Conservation (phyloP, 2,329 filamentous ascomycete species). For the Exophiala sideris region DNA sequence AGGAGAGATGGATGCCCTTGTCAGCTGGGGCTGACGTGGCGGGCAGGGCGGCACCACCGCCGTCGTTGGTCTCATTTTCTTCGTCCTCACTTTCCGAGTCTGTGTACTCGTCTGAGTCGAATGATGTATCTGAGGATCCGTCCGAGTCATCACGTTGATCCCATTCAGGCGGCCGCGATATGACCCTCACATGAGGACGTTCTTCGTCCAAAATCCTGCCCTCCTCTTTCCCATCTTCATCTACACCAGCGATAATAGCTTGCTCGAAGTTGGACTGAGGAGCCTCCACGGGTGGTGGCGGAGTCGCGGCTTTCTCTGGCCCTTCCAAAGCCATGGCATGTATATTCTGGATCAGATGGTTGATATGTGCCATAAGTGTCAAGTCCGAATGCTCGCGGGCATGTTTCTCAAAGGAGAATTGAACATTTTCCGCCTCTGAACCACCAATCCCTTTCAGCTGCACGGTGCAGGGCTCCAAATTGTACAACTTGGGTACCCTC, state of each 20-base stretch:
- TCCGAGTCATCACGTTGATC: conserved; percentile 36
- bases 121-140: conserved; percentile 40
- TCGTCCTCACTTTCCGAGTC: conserved; percentile 46
- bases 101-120: conserved; percentile 43
- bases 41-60: conserved; percentile 39
- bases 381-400: conserved; percentile 56
- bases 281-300: not conserved
- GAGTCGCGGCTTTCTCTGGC: conserved; percentile 29
- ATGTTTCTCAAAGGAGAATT: conserved; percentile 62
- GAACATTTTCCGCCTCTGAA: conserved; percentile 59
- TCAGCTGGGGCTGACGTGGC: conserved; percentile 22
- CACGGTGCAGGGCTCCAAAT: conserved; percentile 64
- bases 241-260: not conserved
- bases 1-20: conserved; percentile 69
- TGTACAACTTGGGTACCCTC: conserved; percentile 68
- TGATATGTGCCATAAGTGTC: conserved; percentile 69
- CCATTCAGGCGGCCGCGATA: conserved; percentile 79
- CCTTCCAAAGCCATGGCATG: conserved; percentile 61
- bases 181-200: conserved; percentile 65
- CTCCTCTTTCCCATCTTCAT: not conserved
- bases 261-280: not conserved
- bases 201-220: conserved; percentile 35
- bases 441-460: conserved; percentile 63
- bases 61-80: conserved; percentile 32
- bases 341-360: conserved; percentile 70